Evolutionary conservation across 164 flowering plant species (phyloP).

Genomic region (grape (Vitis vinifera)): ASM3070453v1 NC_081819.1:12146001-12146500

Average conservation of each 20-base stretch:
- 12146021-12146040: no score
- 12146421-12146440: conserved; percentile 65
- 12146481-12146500: conserved; percentile 40
- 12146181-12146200: neutral
- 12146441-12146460: conserved; percentile 67
- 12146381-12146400: conserved; percentile 49
- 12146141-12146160: conserved; percentile 32
- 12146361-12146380: conserved; percentile 63
- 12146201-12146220: no score
- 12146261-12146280: conserved; percentile 69
- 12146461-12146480: conserved; percentile 59
- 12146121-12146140: conserved; percentile 12
- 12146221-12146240: neutral
- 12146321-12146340: conserved; percentile 47
- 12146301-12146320: conserved; percentile 51
- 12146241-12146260: conserved; percentile 59
- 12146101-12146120: conserved; percentile 16
- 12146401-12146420: conserved; percentile 65
- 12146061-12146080: no score
- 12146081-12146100: no score
- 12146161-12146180: neutral
- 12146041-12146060: no score
- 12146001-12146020: no score
- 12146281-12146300: conserved; percentile 47
- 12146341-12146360: conserved; percentile 63